Evolutionary conservation across 352 stramenopile species (phyloP).

Genomic region (Plasmopara halstedii): DNA sequence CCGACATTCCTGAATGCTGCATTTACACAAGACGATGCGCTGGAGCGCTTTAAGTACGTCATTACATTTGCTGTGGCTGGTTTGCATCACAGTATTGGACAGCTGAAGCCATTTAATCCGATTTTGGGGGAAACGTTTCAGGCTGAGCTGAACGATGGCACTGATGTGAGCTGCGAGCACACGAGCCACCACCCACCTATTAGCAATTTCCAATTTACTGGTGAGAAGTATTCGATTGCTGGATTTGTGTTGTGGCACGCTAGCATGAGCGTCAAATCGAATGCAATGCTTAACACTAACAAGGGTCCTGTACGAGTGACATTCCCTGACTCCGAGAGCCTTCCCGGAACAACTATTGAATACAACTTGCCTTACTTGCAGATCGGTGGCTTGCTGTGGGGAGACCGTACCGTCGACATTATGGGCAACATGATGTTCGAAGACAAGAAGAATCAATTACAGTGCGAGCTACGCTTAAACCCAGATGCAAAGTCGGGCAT

Average conservation of each 20-base stretch:
- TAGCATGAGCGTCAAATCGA: constrained; percentile 81
- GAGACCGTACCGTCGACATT: constrained; percentile 75
- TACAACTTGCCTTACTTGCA: constrained; percentile 71
- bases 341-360: constrained; percentile 44
- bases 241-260: constrained; percentile 70
- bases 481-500: constrained; percentile 83
- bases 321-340: constrained; percentile 39
- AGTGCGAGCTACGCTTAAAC: constrained; percentile 74
- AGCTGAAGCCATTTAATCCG: constrained; percentile 83
- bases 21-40: constrained; percentile 42
- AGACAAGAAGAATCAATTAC: constrained; percentile 62
- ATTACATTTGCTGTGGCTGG: constrained; percentile 72
- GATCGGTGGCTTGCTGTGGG: constrained; percentile 71
- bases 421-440: constrained; percentile 64
- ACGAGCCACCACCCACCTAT: constrained; percentile 82
- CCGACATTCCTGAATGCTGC: constrained; percentile 68
- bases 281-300: constrained; percentile 73
- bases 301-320: constrained; percentile 63
- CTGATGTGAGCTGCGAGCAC: constrained; percentile 75
- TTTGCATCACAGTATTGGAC: constrained; percentile 70
- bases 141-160: constrained; percentile 64
- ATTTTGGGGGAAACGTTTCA: constrained; percentile 81
- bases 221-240: constrained; percentile 63
- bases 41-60: constrained; percentile 79
- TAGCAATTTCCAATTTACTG: constrained; percentile 75